These are phyloP conservation scores for Pichia sp. DNA, from an alignment of 1,139 yeast genomes.

Conservation along the genomic window DNA sequence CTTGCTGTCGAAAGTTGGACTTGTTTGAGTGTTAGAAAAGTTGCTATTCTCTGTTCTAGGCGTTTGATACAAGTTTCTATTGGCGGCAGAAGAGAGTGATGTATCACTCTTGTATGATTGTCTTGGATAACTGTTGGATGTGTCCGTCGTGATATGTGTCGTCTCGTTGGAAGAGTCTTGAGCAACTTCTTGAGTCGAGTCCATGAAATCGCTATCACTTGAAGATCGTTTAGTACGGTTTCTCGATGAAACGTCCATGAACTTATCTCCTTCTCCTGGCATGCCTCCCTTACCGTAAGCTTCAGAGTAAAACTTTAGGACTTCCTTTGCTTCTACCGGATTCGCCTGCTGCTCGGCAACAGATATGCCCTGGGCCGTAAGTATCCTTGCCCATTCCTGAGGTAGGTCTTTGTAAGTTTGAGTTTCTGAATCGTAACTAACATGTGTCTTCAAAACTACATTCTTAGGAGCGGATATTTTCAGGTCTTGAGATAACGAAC, in stretches of 20 bases:
- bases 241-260: conserved; percentile 45
- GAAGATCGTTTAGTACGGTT: conserved; percentile 37
- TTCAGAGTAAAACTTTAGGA: conserved; percentile 83
- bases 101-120: conserved; percentile 10
- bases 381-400: conserved; percentile 80
- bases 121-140: background rate
- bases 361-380: conserved; percentile 83
- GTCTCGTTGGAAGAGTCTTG: conserved; percentile 14
- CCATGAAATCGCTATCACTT: conserved; percentile 16
- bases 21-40: conserved; percentile 8
- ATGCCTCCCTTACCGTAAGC: conserved; percentile 36
- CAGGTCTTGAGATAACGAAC: conserved; percentile 37
- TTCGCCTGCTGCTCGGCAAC: conserved; percentile 81
- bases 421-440: conserved; percentile 76
- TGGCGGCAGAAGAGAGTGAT: conserved; percentile 8
- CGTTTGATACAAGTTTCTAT: conserved; percentile 5
- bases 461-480: conserved; percentile 87
- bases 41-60: conserved; percentile 7
- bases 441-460: conserved; percentile 89
- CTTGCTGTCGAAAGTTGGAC: conserved; percentile 15
- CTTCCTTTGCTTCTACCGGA: conserved; percentile 68
- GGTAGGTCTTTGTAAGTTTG: conserved; percentile 92
- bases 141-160: conserved; percentile 8
- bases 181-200: conserved; percentile 16
- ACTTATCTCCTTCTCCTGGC: conserved; percentile 45